phyloP scores from a whole-genome alignment of 2,329 filamentous ascomycete genomes.

The Akanthomyces dipterigenus region DNA sequence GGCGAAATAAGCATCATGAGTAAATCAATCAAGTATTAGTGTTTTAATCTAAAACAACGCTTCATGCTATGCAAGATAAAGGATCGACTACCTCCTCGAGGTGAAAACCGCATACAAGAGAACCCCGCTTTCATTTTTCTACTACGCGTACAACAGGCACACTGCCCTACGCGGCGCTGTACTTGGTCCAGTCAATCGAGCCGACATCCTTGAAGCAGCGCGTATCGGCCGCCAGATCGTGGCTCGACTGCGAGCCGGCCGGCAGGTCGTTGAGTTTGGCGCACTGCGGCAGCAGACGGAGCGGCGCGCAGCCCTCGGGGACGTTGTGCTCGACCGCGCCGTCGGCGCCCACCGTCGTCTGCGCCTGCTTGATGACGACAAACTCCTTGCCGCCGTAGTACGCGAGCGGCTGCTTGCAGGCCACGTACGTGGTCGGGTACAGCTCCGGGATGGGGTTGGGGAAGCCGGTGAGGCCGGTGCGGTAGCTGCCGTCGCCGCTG shows the following conservation, averaged over 20 bases:
- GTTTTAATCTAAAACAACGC: not conserved
- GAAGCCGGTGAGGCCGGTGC: slow-evolving; percentile 23
- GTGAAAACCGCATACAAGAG: not conserved
- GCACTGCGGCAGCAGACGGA: slow-evolving; percentile 6
- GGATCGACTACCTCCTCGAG: not conserved
- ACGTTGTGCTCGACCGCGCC: slow-evolving; percentile 19
- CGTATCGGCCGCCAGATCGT: slow-evolving; percentile 31
- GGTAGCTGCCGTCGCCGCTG: slow-evolving; percentile 27
- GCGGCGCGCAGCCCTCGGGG: slow-evolving; percentile 34
- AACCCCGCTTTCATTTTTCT: not conserved
- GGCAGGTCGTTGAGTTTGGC: slow-evolving; percentile 22
- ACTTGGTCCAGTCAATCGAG: slow-evolving; percentile 28
- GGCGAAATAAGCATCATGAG: no score
- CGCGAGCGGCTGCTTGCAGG: slow-evolving; percentile 34
- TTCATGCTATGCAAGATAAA: not conserved
- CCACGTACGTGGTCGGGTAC: slow-evolving; percentile 29
- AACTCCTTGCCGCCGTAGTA: slow-evolving; percentile 35
- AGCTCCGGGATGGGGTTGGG: slow-evolving; percentile 29
- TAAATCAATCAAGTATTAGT: not conserved
- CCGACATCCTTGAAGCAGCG: slow-evolving; percentile 36
- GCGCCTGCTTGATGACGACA: slow-evolving; percentile 32
- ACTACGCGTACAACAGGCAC: not conserved
- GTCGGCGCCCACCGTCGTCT: slow-evolving; percentile 17
- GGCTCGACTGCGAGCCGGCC: slow-evolving; percentile 28
- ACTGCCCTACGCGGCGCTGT: not conserved